Evolutionary conservation across 2,329 filamentous ascomycete genomes (phyloP), one percentile per base, ranked within the genome.

Genomic region (Stagonosporopsis tanaceti): DNA sequence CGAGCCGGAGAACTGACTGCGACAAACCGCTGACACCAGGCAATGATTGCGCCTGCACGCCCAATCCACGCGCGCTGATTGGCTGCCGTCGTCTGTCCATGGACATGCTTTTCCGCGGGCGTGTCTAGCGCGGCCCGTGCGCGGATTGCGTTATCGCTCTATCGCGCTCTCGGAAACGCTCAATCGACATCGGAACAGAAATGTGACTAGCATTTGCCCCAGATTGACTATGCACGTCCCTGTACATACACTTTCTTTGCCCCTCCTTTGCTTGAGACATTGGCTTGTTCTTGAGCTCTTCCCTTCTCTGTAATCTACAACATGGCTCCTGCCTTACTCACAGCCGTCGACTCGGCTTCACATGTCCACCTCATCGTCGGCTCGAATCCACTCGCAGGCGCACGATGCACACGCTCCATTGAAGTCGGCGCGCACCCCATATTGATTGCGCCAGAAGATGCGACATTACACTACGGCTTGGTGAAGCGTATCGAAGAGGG

Each of bases 331-430:
- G 81, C 88, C 3, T 82, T 96, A 48, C 86, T 96, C 45, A 89
- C 90, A 42, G 88, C 90, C 46, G 83, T 89, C 64, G 87, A 93
- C 73, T 89, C 87, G 70, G 82, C 82, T 47, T 84, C 81, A 45
- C 89, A 92, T 71, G 77, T 93, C 38, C 95, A 99, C 75, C 83
- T 99, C 56, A 86, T 99, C 69, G 78, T 98, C 62, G 95, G 95
- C 57, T 88, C 89, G 32, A 95, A 93, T 70, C 88, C 94, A 14
- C 84, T 99, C 38, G 94, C 95, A n/a, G 89, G 90, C 50, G 86
- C 92, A 30, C 87, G 95, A 67, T 96, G 91, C 78, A 80, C 85
- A 12, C 91, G 92, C 71, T 93, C 92, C 3, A 78, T 97, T 47
- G 86, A 89, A 68, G 90, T 92, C 15, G 94, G 94, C 67, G 95